Base-by-base conservation (phyloP, 805 yeast genomes). In the Nakazawaea molendinolei region DNA sequence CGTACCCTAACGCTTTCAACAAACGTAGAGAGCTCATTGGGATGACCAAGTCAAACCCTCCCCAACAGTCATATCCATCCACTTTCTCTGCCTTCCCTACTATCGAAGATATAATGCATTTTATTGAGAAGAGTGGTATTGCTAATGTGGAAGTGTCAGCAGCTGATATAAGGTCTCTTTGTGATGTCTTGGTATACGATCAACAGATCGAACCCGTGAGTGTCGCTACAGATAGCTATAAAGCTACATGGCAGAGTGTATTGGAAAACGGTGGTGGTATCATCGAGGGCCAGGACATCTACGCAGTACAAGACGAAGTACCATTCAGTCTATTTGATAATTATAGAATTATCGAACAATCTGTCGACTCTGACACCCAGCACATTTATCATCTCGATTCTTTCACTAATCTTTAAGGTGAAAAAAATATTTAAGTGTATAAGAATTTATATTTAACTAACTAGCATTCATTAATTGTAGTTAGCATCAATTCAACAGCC, bases 171-270 rank as follows among this genome's bases (percentile, higher is more conserved):
- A 67, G 87, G 39, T 67, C 94, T 0, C 63, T 92, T 16, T 86
- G 97, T 55, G 94, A 87, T 44, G 97, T 92, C 12, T 61, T 92
- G 31, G 76, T 82, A 1, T 86, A 70, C 56, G 98, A 92, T 50
- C 95, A 87, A 49, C 83, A 79, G 55, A 54, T 92, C 34, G 97
- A 87, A 52, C 63, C 69, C 38, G 65, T 76, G 3, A 67, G 68
- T 28, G 63, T 73, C 20, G 78, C 65, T 3, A 23, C 9, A 4
- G 73, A 79, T 44, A 71, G 77, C 29, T 90, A 81, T 57, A 75
- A 71, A 48, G 92, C 94, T 0, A 82, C 95, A 1, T 79, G 90
- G 77, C 86, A 80, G 47, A 79, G 89, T 51, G 78, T 84, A 2
- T 55, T 82, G 29, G 89, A 79, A 49, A 74, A 84, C 36, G 86